These are phyloP conservation scores for Deinandra increscens DNA, from an alignment of 129 eudicot genomes.

Conservation along the genomic window DNA sequence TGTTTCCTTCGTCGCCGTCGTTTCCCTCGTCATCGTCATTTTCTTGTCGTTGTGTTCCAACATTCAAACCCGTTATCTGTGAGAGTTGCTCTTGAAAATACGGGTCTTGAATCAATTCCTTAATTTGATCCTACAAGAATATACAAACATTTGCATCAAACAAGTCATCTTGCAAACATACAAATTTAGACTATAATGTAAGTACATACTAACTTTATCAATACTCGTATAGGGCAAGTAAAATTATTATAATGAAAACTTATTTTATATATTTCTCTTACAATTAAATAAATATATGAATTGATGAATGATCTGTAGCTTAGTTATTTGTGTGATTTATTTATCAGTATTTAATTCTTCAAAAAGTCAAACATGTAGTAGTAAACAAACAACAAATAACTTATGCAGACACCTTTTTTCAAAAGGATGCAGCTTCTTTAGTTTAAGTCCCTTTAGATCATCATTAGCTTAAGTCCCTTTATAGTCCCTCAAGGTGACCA, in stretches of 20 bases:
- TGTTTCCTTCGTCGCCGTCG: too few relatives aligned
- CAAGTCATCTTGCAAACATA: too few relatives aligned
- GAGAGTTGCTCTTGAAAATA: too few relatives aligned
- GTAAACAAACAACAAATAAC: not conserved
- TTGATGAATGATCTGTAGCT: not conserved
- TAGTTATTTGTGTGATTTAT: not conserved
- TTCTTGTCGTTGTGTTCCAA: too few relatives aligned
- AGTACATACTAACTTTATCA: too few relatives aligned
- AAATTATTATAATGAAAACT: conserved; percentile 14
- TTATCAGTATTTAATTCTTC: not conserved
- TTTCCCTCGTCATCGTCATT: too few relatives aligned
- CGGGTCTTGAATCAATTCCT: too few relatives aligned
- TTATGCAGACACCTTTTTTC: not conserved
- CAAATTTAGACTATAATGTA: too few relatives aligned
- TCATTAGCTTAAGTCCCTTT: not conserved
- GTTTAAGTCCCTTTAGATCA: conserved; percentile 7
- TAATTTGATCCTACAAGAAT: too few relatives aligned
- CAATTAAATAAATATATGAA: not conserved
- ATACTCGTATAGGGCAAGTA: conserved; percentile 11
- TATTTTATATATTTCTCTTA: conserved; percentile 17
- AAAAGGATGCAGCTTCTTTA: conserved; percentile 10
- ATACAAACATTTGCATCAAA: too few relatives aligned
- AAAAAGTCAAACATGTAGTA: not conserved
- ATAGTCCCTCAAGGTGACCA: not conserved
- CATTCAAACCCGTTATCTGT: too few relatives aligned